Percentiles rank a stretch among this genome's conserved stretches.
Evolutionary conservation across 1,284 basidiomycete genomes (phyloP).

Genomic region (Cutaneotrichosporon sp.): DNA sequence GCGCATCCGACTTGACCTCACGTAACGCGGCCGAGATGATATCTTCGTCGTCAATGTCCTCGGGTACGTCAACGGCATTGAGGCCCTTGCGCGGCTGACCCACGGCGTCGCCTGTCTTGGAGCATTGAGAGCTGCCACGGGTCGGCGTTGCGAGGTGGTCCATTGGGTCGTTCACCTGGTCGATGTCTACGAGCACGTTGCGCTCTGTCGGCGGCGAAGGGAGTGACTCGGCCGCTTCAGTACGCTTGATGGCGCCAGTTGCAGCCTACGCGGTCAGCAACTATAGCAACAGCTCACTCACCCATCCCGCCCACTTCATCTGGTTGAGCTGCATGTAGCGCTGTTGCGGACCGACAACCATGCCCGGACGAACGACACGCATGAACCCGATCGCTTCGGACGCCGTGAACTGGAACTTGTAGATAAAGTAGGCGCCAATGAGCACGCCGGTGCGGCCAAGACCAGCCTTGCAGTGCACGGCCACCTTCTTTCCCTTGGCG

Average conservation of each 20-base stretch:
- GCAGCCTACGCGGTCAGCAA: conserved; percentile 54
- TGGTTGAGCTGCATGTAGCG: conserved; percentile 98
- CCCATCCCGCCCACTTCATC: conserved; percentile 90
- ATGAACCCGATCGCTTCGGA: conserved; percentile 97
- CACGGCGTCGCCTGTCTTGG: conserved; percentile 39
- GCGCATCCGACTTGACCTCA: conserved; percentile 2
- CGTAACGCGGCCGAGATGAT: not conserved
- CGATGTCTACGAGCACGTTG: conserved; percentile 7
- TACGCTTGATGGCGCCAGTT: conserved; percentile 59
- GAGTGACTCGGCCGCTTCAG: conserved; percentile 54
- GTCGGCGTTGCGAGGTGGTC: conserved; percentile 6
- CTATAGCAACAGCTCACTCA: conserved; percentile 62
- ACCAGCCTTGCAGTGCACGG: conserved; percentile 69
- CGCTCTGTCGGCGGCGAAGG: conserved; percentile 41
- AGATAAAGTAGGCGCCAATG: conserved; percentile 96
- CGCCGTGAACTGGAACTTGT: conserved; percentile 99
- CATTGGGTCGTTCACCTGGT: conserved; percentile 4
- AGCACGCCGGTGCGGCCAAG: conserved; percentile 67
- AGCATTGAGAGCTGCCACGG: not conserved
- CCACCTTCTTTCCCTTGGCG: conserved; percentile 70
- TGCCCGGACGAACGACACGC: conserved; percentile 87
- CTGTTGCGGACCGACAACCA: conserved; percentile 78
- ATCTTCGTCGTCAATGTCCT: conserved; percentile 2
- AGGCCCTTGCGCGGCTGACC: conserved; percentile 46
- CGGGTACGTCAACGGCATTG: not conserved